Evolutionary conservation across 2,329 filamentous ascomycete genomes (phyloP).

Genomic region (Ceratocystiopsis sp.): DNA sequence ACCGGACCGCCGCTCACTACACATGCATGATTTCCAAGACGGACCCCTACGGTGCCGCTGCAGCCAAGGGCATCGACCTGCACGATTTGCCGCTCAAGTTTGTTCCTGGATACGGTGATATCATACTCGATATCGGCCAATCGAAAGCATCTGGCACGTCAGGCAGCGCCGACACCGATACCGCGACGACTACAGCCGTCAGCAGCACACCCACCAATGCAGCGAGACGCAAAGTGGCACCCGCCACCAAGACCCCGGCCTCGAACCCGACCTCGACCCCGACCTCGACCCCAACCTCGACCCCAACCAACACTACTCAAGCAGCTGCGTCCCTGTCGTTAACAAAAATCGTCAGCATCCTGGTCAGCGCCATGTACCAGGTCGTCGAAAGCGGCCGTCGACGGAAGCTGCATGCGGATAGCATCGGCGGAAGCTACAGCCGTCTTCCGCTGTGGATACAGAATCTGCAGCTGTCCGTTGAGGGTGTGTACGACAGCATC

Average conservation of each 20-base stretch:
- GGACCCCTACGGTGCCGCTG: conserved; percentile 47
- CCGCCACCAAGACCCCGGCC: no score
- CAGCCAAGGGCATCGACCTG: conserved; percentile 25
- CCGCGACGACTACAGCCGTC: no score
- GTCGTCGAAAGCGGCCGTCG: conserved; percentile 57
- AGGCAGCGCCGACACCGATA: no score
- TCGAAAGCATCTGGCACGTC: no score
- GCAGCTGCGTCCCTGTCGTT: no score
- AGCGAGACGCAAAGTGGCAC: no score
- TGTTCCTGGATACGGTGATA: conserved; percentile 52
- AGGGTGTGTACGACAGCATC: conserved; percentile 59
- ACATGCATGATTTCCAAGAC: conserved; percentile 62
- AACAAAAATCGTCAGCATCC: conserved; percentile 17
- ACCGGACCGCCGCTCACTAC: conserved; percentile 66
- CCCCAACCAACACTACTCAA: no score
- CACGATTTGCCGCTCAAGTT: conserved; percentile 56
- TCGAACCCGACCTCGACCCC: no score
- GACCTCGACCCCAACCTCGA: no score
- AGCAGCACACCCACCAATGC: no score
- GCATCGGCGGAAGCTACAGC: conserved; percentile 49
- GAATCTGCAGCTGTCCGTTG: conserved; percentile 57
- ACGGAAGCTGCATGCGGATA: conserved; percentile 59
- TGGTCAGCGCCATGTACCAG: conserved; percentile 63
- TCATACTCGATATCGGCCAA: conserved; percentile 52
- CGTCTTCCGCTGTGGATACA: conserved; percentile 60